phyloP scores from a whole-genome alignment of 805 yeast genomes.

The Pichia scutulata region DNA sequence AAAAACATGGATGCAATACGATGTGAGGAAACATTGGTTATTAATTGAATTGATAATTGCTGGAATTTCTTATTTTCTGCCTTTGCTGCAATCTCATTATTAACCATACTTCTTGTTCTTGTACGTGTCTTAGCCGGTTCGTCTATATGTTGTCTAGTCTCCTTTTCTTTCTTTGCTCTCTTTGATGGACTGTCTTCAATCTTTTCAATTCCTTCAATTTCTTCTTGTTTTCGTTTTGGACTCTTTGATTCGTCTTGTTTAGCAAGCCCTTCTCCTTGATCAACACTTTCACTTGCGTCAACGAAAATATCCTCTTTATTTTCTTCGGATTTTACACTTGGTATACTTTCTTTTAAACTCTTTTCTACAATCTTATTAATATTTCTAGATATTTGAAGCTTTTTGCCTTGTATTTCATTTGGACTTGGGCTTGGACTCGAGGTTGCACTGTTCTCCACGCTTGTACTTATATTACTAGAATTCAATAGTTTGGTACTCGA shows the following conservation, averaged over 20 bases:
- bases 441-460: slow-evolving; percentile 1
- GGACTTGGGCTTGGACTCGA: background rate
- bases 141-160: background rate
- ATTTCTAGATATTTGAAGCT: slow-evolving; percentile 5
- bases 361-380: slow-evolving; percentile 2
- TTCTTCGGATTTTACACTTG: background rate
- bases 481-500: background rate
- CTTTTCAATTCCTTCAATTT: background rate
- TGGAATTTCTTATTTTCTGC: slow-evolving; percentile 43
- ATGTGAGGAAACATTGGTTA: slow-evolving; percentile 60
- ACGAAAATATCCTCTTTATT: slow-evolving; percentile 3
- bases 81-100: slow-evolving; percentile 1
- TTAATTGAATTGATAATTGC: slow-evolving; percentile 49
- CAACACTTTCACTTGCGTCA: slow-evolving; percentile 8
- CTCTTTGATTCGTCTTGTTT: slow-evolving; percentile 5
- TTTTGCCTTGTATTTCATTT: background rate
- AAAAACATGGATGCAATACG: slow-evolving; percentile 68
- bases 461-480: background rate
- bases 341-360: background rate
- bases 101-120: slow-evolving; percentile 1
- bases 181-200: background rate
- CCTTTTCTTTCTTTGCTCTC: slow-evolving; percentile 2
- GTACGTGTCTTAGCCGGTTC: background rate
- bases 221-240: slow-evolving; percentile 1
- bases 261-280: slow-evolving; percentile 1